Evolutionary conservation across 2,329 filamentous ascomycete genomes (phyloP), one percentile per base, ranked within the genome.

Genomic region (Cladosporium sp.): DNA sequence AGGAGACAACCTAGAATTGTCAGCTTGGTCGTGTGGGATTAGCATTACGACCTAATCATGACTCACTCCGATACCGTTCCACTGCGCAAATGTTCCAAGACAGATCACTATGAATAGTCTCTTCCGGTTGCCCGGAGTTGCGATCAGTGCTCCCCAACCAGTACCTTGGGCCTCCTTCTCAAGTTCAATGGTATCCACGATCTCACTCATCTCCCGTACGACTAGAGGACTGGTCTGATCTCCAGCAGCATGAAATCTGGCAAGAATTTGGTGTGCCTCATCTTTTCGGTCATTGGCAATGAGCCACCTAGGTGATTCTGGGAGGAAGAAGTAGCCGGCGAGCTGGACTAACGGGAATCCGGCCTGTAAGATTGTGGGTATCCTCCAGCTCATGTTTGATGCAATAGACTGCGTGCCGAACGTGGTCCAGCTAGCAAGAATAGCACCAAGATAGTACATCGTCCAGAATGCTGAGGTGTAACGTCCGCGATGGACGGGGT

Each of bases 121-220:
- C 59, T 78, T 77, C 25, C 80, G 75, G 65, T 83, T 83, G 34
- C 78, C 80, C 17, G 73, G 72, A 2, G 76, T 78, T 40, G 72
- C 57, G 80, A 88, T 64, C 63, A 88, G 70, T 0, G 82, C 63
- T 34, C 75, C 37, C 45, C 55, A 50, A 3, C 36, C 47, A 12
- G 36, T 50, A 9, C 37, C 40, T 22, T 51, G 22, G 5, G 55
- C 55, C 32, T 57, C 45, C 25, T 42, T 34, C 25, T 57, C 55
- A 13, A 32, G 12, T n/a, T 44, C 74, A 65, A 85, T 80, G 0
- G 82, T 82, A 3, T 77, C 75, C 51, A 78, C 73, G 62, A 86
- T 86, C 66, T 87, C 82, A 0, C 77, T 78, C 65, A 85, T 80
- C 65, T 87, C 84, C 5, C 80, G 80, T 55, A 76, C 75, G 28